Conservation (phyloP, 2,329 filamentous ascomycete genomes). For the Chrysoporthe deuterocubensis region DNA sequence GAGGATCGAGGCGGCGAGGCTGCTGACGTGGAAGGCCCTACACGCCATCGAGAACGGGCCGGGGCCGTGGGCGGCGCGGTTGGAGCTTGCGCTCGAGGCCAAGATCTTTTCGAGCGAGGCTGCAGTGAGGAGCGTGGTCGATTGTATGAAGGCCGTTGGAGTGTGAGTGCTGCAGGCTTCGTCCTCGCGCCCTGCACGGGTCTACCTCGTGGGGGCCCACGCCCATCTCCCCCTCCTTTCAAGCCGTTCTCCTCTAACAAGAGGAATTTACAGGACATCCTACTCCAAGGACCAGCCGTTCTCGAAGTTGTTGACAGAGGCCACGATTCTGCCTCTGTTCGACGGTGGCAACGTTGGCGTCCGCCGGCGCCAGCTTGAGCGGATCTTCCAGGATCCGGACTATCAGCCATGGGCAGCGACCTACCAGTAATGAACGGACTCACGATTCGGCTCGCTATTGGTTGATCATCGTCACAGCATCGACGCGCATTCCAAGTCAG, state of each 20-base stretch:
- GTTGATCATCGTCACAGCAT: no score
- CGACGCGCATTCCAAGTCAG: no score
- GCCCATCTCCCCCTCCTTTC: conserved; percentile 31
- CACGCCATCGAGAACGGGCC: conserved; percentile 45
- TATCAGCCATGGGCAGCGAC: conserved; percentile 53
- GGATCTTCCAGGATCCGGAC: conserved; percentile 45
- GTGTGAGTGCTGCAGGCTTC: conserved; percentile 39
- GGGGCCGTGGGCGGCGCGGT: conserved; percentile 42
- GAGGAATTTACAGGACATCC: conserved; percentile 36
- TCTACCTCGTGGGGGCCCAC: conserved; percentile 37
- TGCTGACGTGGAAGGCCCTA: conserved; percentile 55
- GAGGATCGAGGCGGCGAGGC: conserved; percentile 32
- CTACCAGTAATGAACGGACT: not conserved
- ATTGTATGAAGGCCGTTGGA: conserved; percentile 56
- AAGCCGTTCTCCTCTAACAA: conserved; percentile 26
- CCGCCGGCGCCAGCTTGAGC: conserved; percentile 51
- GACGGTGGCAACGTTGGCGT: conserved; percentile 60
- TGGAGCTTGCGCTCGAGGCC: conserved; percentile 51
- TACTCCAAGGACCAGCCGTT: conserved; percentile 49
- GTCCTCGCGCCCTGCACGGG: no score
- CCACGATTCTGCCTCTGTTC: conserved; percentile 52
- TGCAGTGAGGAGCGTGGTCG: conserved; percentile 50
- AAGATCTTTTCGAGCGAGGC: conserved; percentile 56
- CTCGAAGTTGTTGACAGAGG: conserved; percentile 47
- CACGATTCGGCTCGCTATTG: no score